These are phyloP conservation scores for Phoenix dactylifera DNA, from an alignment of 176 grass and related monocot genomes.

Conservation along the genomic window DNA sequence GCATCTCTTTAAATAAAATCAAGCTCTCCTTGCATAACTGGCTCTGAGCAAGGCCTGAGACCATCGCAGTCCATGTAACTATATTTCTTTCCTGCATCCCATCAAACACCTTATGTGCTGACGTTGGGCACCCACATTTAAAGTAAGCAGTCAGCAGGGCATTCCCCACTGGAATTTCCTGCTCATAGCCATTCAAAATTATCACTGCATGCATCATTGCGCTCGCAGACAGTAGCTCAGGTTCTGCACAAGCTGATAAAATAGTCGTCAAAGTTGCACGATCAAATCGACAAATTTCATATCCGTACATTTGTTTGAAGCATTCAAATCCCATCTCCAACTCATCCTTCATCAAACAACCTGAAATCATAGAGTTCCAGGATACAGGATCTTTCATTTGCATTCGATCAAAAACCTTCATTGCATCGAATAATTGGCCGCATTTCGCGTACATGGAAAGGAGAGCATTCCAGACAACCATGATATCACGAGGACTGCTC, in stretches of 20 bases:
- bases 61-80: conserved; percentile 76
- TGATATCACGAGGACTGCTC: conserved; percentile 4
- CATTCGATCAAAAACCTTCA: conserved; percentile 71
- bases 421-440: conserved; percentile 29
- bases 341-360: conserved; percentile 16
- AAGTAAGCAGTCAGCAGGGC: conserved; percentile 62
- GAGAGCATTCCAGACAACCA: conserved; percentile 64
- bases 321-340: conserved; percentile 22
- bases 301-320: conserved; percentile 47
- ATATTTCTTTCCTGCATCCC: conserved; percentile 49
- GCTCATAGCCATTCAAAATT: conserved; percentile 28
- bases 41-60: conserved; percentile 58
- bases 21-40: conserved; percentile 45
- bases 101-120: conserved; percentile 36
- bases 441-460: conserved; percentile 62
- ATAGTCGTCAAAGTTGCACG: conserved; percentile 52
- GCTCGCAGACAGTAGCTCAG: conserved; percentile 23
- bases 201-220: conserved; percentile 40
- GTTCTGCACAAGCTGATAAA: conserved; percentile 37
- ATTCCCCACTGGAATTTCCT: conserved; percentile 42
- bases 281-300: conserved; percentile 22
- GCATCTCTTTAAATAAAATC: conserved; percentile 46
- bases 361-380: conserved; percentile 70
- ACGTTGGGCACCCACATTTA: conserved; percentile 24
- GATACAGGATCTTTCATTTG: conserved; percentile 56